phyloP scores from a whole-genome alignment of 768 basidiomycete genomes.

The Termitomyces sp. region DNA sequence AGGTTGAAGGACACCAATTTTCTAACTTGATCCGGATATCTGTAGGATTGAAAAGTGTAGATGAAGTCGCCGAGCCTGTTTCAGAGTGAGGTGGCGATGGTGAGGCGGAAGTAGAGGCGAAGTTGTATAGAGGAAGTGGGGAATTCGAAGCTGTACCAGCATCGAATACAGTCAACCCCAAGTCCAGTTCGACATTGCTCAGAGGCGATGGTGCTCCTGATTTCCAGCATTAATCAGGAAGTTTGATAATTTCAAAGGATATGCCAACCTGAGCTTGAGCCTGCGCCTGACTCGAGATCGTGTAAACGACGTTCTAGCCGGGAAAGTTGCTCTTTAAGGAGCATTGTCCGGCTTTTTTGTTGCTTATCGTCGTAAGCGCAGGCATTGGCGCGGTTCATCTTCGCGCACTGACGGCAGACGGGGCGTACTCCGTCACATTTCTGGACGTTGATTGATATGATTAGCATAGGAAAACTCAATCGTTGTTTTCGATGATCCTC shows the following conservation, averaged over 20 bases:
- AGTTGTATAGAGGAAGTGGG: background rate
- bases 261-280: constrained; percentile 3
- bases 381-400: constrained; percentile 46
- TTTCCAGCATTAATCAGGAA: background rate
- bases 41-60: constrained; percentile 1
- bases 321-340: constrained; percentile 52
- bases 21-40: background rate
- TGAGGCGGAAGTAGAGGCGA: constrained; percentile 8
- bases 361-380: constrained; percentile 61
- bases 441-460: constrained; percentile 25
- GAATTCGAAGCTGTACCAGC: background rate
- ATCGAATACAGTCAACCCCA: background rate
- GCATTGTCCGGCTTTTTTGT: constrained; percentile 56
- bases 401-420: constrained; percentile 50
- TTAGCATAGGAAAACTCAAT: background rate
- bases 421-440: constrained; percentile 61
- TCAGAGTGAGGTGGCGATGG: constrained; percentile 9
- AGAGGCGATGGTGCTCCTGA: constrained; percentile 6
- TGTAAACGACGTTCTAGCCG: constrained; percentile 49
- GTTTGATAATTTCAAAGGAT: background rate
- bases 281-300: constrained; percentile 43
- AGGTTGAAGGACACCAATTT: constrained; percentile 15
- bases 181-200: constrained; percentile 3
- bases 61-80: background rate
- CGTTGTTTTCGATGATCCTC: constrained; percentile 7